Percentiles rank a stretch among this genome's conserved stretches.
These are phyloP conservation scores for Geoglossum glabrum DNA, from an alignment of 495 filamentous ascomycete species.

Conservation along the genomic window DNA sequence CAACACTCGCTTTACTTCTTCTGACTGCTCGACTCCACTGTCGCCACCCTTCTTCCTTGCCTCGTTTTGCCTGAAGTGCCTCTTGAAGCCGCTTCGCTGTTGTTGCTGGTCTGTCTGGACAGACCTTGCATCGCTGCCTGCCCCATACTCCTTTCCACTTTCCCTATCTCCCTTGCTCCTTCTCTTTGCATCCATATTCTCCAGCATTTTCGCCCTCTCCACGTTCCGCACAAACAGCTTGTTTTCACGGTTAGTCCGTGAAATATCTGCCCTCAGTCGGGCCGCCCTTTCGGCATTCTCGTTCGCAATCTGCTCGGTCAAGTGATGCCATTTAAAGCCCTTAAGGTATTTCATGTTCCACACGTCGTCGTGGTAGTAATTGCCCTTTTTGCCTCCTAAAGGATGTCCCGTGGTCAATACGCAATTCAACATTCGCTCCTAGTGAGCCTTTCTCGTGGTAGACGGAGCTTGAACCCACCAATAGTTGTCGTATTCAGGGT, in stretches of 20 bases:
- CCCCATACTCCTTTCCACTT: conserved; percentile 10
- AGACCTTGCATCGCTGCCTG: conserved; percentile 5
- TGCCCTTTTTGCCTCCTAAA: conserved; percentile 61
- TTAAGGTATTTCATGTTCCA: conserved; percentile 72
- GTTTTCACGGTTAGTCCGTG: conserved; percentile 57
- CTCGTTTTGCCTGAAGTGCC: conserved; percentile 59
- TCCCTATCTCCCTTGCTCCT: conserved; percentile 29
- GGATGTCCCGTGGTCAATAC: neutral
- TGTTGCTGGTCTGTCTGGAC: conserved; percentile 9
- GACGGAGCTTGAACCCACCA: neutral
- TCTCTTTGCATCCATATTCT: conserved; percentile 45
- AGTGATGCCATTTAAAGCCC: conserved; percentile 63
- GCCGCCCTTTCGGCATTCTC: conserved; percentile 71
- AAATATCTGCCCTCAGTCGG: conserved; percentile 62
- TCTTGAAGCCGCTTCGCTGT: conserved; percentile 19
- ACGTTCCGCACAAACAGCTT: conserved; percentile 64
- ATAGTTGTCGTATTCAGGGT: conserved; percentile 64
- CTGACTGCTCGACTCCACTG: conserved; percentile 28
- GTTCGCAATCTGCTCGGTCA: conserved; percentile 48
- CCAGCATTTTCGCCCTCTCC: conserved; percentile 51
- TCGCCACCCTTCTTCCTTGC: conserved; percentile 26
- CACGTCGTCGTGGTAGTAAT: conserved; percentile 82
- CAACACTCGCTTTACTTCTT: conserved; percentile 55
- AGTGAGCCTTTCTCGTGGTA: neutral
- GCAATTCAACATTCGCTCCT: neutral